Percentiles rank a stretch among this genome's conserved stretches.
phyloP scores from a whole-genome alignment of 352 stramenopile species.

The Phytopythium cucurbitacearum region DNA sequence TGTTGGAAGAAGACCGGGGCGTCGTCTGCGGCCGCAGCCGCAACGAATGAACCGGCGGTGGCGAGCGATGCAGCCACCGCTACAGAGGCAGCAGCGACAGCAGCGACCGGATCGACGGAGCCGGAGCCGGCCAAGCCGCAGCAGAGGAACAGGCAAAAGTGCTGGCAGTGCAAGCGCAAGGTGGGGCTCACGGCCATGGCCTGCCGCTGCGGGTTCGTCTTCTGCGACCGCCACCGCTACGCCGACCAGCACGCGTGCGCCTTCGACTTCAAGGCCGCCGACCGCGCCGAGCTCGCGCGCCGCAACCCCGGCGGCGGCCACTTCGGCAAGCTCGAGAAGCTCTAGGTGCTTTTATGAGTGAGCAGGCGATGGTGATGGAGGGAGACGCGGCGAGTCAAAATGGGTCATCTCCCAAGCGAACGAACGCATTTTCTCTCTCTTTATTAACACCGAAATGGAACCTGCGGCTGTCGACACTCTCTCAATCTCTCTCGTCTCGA shows the following conservation, averaged over 20 bases:
- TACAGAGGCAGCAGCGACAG: conserved; percentile 2
- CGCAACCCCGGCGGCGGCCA: conserved; percentile 76
- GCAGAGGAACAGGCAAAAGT: conserved; percentile 90
- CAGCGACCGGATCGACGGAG: conserved; percentile 9
- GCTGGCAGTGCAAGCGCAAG: conserved; percentile 91
- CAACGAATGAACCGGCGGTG: conserved; percentile 2
- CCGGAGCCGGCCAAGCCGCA: conserved; percentile 29
- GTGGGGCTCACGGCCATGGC: conserved; percentile 86
- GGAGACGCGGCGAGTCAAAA: too few species aligned
- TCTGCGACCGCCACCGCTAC: conserved; percentile 85
- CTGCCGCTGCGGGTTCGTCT: conserved; percentile 87
- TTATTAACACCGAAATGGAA: too few species aligned
- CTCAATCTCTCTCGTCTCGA: too few species aligned
- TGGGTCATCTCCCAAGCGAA: too few species aligned
- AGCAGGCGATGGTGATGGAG: too few species aligned
- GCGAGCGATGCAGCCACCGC: conserved; percentile 12
- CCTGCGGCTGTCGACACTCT: too few species aligned
- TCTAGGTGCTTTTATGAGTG: conserved; percentile 26
- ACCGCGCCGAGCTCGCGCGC: conserved; percentile 69
- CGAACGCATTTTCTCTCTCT: too few species aligned
- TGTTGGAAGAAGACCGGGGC: conserved; percentile 76
- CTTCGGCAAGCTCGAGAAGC: conserved; percentile 85
- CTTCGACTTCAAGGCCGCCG: conserved; percentile 83
- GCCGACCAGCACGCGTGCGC: conserved; percentile 82
- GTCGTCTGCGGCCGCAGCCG: conserved; percentile 16